Base-by-base conservation (phyloP, 2,329 filamentous ascomycete species). In the Cercospora canescens region DNA sequence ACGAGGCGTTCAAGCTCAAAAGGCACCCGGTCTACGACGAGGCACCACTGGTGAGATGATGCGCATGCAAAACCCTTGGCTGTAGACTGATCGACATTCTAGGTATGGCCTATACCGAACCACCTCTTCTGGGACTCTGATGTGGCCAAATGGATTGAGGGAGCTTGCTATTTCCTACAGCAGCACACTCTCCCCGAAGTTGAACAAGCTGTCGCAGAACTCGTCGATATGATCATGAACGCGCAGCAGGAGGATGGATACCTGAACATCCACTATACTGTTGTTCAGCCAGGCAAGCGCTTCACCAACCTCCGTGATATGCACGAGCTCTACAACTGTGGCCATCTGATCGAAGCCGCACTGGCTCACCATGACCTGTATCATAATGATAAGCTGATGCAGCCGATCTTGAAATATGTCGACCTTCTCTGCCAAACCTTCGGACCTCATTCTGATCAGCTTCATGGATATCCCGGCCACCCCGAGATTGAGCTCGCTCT, bases 171-270 rank as follows among this genome's bases (percentile, higher is more conserved):
- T 68, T 83, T 87, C 69, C 76, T 87, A 8, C 72, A 70, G 30
- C 75, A 79, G 52, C 68, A 80, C 14, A 76, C 81, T 18, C 80
- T 85, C 64, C 72, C 75, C 0, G 79, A 83, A 50, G 76, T 88
- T 60, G 81, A 85, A 62, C 74, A 74, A 1, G 85, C 86, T 0
- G 79, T 88, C 0, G 75, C 82, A 32, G 85, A 89, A 63, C 74
- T 89, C n/a, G 86, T 87, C 0, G 78, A 80, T 0, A 88, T 86
- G 82, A 87, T 89, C 11, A 72, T 81, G 7, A 75, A 71, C 1
- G 87, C 87, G 0, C 87, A 89, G 76, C 82, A 86, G 61, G 74
- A 78, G 1, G 87, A 89, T 71, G 87, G 87, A 0, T 90, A 89
- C 71, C 72, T 90, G 24, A 89, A 89, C 71, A 83, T 88, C 6